Conservation (phyloP, 1,139 yeast species). For the Geotrichum fermentans region DNA sequence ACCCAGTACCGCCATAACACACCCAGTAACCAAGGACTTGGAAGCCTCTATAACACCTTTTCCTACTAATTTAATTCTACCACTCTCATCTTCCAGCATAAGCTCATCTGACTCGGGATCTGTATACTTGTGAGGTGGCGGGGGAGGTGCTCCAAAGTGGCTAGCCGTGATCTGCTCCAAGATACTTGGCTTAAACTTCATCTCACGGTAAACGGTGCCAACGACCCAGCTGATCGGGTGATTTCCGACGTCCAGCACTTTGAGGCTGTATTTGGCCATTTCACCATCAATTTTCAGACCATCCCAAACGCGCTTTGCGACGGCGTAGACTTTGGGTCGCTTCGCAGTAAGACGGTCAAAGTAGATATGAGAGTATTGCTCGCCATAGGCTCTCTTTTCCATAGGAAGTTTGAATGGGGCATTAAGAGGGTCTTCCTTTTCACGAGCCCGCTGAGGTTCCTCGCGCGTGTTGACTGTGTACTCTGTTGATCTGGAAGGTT, state of each 20-base stretch:
- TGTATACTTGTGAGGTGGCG: constrained; percentile 43
- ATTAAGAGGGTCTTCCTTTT: constrained; percentile 18
- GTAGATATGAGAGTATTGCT: constrained; percentile 74
- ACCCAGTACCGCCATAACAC: constrained; percentile 79
- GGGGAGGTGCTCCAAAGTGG: constrained; percentile 42
- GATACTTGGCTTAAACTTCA: constrained; percentile 79
- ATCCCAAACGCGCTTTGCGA: constrained; percentile 49
- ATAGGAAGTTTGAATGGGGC: constrained; percentile 23
- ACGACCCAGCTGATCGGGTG: constrained; percentile 79
- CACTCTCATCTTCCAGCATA: constrained; percentile 89
- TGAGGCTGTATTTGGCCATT: constrained; percentile 44
- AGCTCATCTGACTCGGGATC: constrained; percentile 56
- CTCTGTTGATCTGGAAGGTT: background rate
- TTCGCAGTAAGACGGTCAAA: constrained; percentile 55
- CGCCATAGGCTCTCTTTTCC: constrained; percentile 50
- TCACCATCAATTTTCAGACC: constrained; percentile 40
- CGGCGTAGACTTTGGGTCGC: constrained; percentile 50
- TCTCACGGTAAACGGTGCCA: constrained; percentile 82
- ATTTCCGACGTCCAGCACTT: constrained; percentile 70
- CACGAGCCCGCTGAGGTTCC: background rate
- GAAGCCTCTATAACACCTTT: constrained; percentile 44
- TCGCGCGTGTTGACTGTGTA: background rate
- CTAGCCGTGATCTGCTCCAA: constrained; percentile 65
- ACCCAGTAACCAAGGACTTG: constrained; percentile 73
- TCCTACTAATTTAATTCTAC: constrained; percentile 73